These are phyloP conservation scores for Tetrahymena elliotti DNA, from an alignment of 73 alveolate species.

Conservation along the genomic window DNA sequence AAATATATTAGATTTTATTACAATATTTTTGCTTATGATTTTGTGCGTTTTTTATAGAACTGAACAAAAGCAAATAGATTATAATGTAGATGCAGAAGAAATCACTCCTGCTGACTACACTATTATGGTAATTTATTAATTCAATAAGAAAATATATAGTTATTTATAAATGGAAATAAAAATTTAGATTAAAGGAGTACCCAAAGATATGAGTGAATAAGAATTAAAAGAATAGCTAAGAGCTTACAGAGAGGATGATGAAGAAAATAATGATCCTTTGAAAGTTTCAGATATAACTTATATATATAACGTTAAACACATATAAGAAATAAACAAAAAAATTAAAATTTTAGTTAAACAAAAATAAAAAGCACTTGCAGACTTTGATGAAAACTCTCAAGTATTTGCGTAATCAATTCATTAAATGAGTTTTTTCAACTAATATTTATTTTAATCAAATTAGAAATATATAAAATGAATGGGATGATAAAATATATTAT, in stretches of 20 bases:
- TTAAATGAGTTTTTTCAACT: too few species aligned
- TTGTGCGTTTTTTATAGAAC: conserved; percentile 1
- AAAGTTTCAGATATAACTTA: conserved; percentile 9
- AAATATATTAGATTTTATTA: not conserved
- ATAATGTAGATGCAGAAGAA: conserved; percentile 22
- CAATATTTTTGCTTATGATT: not conserved
- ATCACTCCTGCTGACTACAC: conserved; percentile 52
- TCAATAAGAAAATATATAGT: too few species aligned
- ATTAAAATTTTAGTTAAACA: not conserved
- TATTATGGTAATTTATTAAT: conserved; percentile 33
- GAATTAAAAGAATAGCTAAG: not conserved
- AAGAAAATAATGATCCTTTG: conserved; percentile 10
- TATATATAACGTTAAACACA: not conserved
- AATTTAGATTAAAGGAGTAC: conserved; percentile 10
- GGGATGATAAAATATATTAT: not conserved
- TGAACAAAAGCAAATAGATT: conserved; percentile 8
- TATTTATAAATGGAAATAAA: too few species aligned
- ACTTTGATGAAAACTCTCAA: not conserved
- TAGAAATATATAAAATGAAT: not conserved
- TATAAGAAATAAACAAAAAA: not conserved
- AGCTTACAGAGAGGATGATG: not conserved
- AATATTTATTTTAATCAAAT: too few species aligned
- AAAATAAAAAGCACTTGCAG: not conserved
- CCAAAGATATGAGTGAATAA: not conserved
- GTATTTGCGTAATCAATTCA: not conserved